Evolutionary conservation across 2,329 filamentous ascomycete genomes (phyloP).

Genomic region (Thelonectria blattea): DNA sequence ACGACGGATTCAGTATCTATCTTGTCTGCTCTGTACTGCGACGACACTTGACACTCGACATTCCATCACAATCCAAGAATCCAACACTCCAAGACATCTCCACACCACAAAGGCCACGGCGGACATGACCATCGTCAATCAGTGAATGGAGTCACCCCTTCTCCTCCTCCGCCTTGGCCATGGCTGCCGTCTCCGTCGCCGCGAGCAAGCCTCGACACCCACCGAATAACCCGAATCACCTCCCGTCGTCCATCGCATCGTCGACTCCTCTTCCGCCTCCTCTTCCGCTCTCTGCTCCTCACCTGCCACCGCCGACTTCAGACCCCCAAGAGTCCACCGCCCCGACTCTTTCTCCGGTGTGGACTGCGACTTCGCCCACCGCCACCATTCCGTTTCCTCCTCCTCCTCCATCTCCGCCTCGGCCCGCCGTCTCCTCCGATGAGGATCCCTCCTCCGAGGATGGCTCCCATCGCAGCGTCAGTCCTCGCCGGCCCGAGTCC

Average conservation of each 20-base stretch:
- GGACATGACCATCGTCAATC: background rate
- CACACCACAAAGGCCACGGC: background rate
- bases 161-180: slow-evolving; percentile 32
- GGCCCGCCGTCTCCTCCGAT: slow-evolving; percentile 38
- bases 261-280: background rate
- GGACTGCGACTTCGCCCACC: background rate
- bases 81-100: background rate
- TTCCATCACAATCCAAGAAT: background rate
- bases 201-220: slow-evolving; percentile 28
- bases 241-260: slow-evolving; percentile 1
- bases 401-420: slow-evolving; percentile 14
- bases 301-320: slow-evolving; percentile 15
- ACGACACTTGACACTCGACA: too few species aligned
- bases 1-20: too few species aligned
- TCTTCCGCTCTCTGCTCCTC: slow-evolving; percentile 8
- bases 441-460: slow-evolving; percentile 42
- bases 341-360: slow-evolving; percentile 1
- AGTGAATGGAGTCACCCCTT: slow-evolving; percentile 18
- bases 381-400: slow-evolving; percentile 13
- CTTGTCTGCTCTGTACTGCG: too few species aligned
- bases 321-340: slow-evolving; percentile 14
- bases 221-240: slow-evolving; percentile 16
- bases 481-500: slow-evolving; percentile 32
- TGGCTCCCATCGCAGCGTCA: slow-evolving; percentile 34
- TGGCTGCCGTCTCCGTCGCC: slow-evolving; percentile 36